Conservation (phyloP, 1,284 basidiomycete genomes). For the Austroboletus novae-zelandiae region DNA sequence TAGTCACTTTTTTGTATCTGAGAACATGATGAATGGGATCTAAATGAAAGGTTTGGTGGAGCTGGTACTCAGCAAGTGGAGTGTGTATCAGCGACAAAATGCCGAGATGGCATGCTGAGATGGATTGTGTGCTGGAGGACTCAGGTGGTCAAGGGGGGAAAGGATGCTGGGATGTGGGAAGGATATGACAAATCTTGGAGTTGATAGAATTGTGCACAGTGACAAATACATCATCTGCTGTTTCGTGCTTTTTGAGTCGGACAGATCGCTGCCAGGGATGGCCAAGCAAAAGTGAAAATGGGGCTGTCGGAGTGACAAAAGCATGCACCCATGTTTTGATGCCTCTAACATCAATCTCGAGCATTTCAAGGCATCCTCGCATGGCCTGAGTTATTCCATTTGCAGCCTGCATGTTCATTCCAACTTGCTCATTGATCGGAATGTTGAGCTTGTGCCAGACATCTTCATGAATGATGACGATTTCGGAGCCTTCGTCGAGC, state of each 20-base stretch:
- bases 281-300: conserved; percentile 18
- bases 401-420: conserved; percentile 20
- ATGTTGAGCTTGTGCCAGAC: background rate
- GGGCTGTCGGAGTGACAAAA: conserved; percentile 15
- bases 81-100: too few relatives aligned
- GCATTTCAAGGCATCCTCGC: conserved; percentile 10
- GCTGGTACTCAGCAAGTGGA: background rate
- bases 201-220: conserved; percentile 5
- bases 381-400: conserved; percentile 12
- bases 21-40: background rate
- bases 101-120: too few relatives aligned
- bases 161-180: background rate
- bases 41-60: background rate
- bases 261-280: conserved; percentile 18
- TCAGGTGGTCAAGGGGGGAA: too few relatives aligned
- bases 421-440: background rate
- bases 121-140: too few relatives aligned
- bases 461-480: conserved; percentile 5
- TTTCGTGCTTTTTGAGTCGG: background rate
- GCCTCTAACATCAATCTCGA: conserved; percentile 12
- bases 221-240: conserved; percentile 1
- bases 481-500: conserved; percentile 10
- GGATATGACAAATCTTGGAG: background rate
- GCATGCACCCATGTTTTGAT: conserved; percentile 21
- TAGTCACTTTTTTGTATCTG: background rate